These are phyloP conservation scores for Carallia pectinifolia DNA, from an alignment of 345 rosid genomes.

Conservation along the genomic window DNA sequence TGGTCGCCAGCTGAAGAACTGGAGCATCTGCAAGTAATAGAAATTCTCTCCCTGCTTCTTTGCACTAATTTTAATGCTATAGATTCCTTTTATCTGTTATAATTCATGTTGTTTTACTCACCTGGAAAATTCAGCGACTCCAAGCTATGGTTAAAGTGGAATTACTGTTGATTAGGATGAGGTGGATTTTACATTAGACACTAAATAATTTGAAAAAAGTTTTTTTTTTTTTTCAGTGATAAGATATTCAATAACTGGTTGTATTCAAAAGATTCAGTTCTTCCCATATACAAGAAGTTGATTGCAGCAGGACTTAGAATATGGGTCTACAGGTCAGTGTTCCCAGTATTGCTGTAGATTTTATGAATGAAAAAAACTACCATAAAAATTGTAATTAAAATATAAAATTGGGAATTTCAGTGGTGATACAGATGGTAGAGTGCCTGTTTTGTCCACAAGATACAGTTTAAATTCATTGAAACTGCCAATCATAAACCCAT, in stretches of 20 bases:
- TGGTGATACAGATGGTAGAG: constrained; percentile 98
- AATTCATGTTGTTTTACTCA: too few species aligned
- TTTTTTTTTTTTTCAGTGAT: constrained; percentile 36
- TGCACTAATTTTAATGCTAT: background rate
- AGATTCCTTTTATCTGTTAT: too few species aligned
- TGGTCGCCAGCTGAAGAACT: constrained; percentile 55
- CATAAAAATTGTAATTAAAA: too few species aligned
- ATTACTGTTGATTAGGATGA: too few species aligned
- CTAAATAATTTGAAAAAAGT: background rate
- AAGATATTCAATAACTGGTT: constrained; percentile 54
- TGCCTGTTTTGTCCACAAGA: constrained; percentile 81
- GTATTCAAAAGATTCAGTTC: constrained; percentile 53
- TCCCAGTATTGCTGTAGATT: background rate
- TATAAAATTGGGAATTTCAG: constrained; percentile 32
- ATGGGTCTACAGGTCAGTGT: constrained; percentile 85
- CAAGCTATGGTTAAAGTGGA: too few species aligned
- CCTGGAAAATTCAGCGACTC: too few species aligned
- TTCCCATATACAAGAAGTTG: constrained; percentile 81
- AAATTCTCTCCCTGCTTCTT: background rate
- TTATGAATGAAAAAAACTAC: too few species aligned
- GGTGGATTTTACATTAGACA: background rate
- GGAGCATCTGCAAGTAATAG: constrained; percentile 94
- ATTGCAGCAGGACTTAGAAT: constrained; percentile 68
- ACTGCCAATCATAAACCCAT: constrained; percentile 54
- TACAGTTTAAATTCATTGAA: constrained; percentile 63